phyloP scores from a whole-genome alignment of 2,329 filamentous ascomycete species.

The Pseudogymnoascus verrucosus region DNA sequence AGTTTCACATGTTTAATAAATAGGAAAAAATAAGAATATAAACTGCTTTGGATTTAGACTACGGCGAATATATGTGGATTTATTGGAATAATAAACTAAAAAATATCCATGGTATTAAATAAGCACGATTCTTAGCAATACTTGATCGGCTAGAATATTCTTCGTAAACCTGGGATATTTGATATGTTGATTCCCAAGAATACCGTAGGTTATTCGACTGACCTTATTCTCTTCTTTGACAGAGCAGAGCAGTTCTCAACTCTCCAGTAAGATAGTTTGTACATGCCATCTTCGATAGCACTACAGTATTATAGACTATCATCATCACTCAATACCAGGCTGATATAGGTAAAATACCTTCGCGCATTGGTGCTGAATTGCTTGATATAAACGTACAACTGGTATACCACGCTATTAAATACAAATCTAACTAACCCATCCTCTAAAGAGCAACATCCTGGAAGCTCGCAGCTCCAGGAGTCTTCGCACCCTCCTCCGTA shows the following conservation, averaged over 20 bases:
- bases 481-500: slow-evolving; percentile 22
- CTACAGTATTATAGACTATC: background rate
- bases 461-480: slow-evolving; percentile 51
- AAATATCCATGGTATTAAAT: background rate
- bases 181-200: background rate
- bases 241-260: background rate
- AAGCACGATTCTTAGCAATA: background rate
- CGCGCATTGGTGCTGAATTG: slow-evolving; percentile 2
- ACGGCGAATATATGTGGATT: background rate
- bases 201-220: background rate
- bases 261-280: background rate
- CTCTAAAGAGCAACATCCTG: slow-evolving; percentile 52
- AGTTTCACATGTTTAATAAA: background rate
- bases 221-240: background rate
- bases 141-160: background rate
- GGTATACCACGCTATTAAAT: slow-evolving; percentile 9
- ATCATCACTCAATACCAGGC: background rate
- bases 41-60: background rate
- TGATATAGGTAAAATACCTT: background rate
- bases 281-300: background rate
- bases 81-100: background rate
- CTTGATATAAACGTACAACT: slow-evolving; percentile 7
- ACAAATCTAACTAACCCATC: background rate
- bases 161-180: background rate
- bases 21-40: background rate